A percentile compares a stretch with the other conserved stretches of the same genome.
Evolutionary conservation across 148 eudicot genomes (phyloP).

Genomic region (Arctostaphylos glauca): DNA sequence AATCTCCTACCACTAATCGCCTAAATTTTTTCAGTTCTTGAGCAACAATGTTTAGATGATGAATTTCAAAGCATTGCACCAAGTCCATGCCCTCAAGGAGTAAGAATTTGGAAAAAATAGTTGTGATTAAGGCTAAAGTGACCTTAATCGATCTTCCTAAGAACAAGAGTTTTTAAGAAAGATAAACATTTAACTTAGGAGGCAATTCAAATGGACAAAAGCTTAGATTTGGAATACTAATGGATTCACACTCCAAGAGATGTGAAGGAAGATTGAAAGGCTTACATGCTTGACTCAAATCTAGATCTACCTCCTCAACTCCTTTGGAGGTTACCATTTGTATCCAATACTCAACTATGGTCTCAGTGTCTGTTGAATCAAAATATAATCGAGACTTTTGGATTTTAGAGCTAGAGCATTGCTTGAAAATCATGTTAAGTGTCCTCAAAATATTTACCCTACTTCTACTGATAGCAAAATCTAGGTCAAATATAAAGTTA

Average conservation of each 20-base stretch:
- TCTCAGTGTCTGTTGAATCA: neutral
- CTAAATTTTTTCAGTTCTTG: neutral
- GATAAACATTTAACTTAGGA: neutral
- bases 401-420: neutral
- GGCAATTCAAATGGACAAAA: neutral
- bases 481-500: neutral
- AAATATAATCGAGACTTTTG: neutral
- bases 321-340: neutral
- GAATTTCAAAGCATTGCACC: neutral
- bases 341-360: neutral
- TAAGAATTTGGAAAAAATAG: neutral
- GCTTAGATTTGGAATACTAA: neutral
- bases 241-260: slow-evolving; percentile 1
- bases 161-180: neutral
- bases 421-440: neutral
- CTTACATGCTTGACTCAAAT: neutral
- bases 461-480: neutral
- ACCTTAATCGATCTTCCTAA: neutral
- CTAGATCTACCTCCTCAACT: slow-evolving; percentile 11
- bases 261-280: neutral
- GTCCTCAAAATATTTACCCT: neutral
- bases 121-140: neutral
- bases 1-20: neutral
- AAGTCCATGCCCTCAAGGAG: neutral
- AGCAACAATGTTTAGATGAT: neutral